Evolutionary conservation across 208 protist genomes (phyloP).

Genomic region (Leishmania braziliensis): DNA sequence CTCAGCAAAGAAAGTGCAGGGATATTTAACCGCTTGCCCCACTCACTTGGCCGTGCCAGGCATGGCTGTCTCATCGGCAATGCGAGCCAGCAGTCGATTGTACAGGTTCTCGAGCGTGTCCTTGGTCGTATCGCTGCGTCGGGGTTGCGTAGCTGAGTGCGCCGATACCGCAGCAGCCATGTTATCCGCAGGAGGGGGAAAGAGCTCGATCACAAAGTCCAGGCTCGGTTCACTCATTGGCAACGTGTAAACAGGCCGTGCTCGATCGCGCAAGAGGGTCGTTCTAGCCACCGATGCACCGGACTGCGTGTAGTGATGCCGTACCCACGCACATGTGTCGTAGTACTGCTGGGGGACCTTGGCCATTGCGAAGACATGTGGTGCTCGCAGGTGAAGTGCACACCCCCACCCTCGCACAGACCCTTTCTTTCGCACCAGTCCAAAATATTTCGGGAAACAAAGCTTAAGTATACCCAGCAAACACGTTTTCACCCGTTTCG

Average conservation of each 20-base stretch:
- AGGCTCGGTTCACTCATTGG: slow-evolving; percentile 9
- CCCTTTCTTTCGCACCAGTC: neutral
- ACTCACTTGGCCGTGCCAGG: neutral
- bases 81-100: slow-evolving; percentile 17
- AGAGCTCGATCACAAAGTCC: slow-evolving; percentile 9
- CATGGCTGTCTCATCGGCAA: slow-evolving; percentile 3
- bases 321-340: slow-evolving; percentile 45
- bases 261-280: neutral
- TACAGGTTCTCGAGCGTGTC: slow-evolving; percentile 25
- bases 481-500: neutral
- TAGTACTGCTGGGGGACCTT: slow-evolving; percentile 46
- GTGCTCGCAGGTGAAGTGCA: neutral
- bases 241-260: slow-evolving; percentile 10
- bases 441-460: neutral
- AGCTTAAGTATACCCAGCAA: neutral
- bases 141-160: neutral
- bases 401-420: neutral
- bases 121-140: neutral
- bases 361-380: slow-evolving; percentile 1
- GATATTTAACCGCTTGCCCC: neutral
- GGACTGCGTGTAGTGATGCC: slow-evolving; percentile 10
- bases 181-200: neutral
- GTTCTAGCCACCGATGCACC: neutral
- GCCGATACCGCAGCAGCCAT: neutral
- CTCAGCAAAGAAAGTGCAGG: neutral